phyloP scores from a whole-genome alignment of 2,329 filamentous ascomycete genomes.

The Geosmithia flava region DNA sequence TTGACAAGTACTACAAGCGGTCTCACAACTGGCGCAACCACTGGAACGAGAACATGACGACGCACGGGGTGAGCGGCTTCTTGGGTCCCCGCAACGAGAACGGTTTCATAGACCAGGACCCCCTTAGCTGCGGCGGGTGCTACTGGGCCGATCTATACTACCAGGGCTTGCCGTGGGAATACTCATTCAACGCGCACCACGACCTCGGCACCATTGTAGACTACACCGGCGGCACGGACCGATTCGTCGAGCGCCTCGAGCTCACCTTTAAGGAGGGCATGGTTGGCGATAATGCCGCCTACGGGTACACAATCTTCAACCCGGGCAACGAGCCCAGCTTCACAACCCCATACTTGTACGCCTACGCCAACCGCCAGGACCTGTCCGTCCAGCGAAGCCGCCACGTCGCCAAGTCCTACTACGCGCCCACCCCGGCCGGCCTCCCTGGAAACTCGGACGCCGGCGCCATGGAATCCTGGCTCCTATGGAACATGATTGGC shows the following conservation, averaged over 20 bases:
- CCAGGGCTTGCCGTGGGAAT: constrained; percentile 50
- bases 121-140: constrained; percentile 47
- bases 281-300: constrained; percentile 25
- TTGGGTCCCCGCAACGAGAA: constrained; percentile 45
- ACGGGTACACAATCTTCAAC: constrained; percentile 49
- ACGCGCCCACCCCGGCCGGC: constrained; percentile 39
- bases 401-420: constrained; percentile 45
- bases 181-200: constrained; percentile 58
- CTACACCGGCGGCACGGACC: constrained; percentile 38
- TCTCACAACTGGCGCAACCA: constrained; percentile 61
- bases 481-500: constrained; percentile 57
- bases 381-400: constrained; percentile 47
- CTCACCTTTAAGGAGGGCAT: constrained; percentile 43
- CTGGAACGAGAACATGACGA: constrained; percentile 48
- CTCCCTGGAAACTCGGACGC: constrained; percentile 61
- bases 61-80: constrained; percentile 52
- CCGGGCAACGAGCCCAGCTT: constrained; percentile 58
- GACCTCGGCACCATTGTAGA: constrained; percentile 44
- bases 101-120: constrained; percentile 42
- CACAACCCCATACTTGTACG: constrained; percentile 56
- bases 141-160: constrained; percentile 52
- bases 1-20: constrained; percentile 46
- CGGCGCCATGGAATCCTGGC: constrained; percentile 61
- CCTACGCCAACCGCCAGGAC: constrained; percentile 52
- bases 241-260: constrained; percentile 45